Evolutionary conservation across 139 green algal genomes (phyloP), one percentile per base, ranked within the genome.

Genomic region (Volvox reticuliferus): DNA sequence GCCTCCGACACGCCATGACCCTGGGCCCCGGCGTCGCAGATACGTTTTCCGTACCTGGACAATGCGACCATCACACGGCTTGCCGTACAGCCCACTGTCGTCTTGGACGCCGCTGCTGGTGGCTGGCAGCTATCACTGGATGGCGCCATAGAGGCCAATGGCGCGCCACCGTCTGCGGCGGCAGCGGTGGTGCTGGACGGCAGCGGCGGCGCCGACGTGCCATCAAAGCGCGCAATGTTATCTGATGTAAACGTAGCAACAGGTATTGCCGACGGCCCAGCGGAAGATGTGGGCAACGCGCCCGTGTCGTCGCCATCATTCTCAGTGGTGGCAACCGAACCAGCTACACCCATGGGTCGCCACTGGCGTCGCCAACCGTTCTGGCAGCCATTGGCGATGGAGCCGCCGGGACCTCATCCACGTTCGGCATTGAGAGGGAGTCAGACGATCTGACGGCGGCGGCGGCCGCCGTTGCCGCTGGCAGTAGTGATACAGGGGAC

Each of bases 41-140:
- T 93, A 18, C 88, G 91, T 36, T 92, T 92, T 63, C 76, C 90
- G 17, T 93, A 92, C 82, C 88, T 93, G 65, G 91, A 93, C 35
- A 92, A 91, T 67, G 81, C 65, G 63, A 82, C 88, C 88, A 87
- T 91, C 65, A 77, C 77, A 0, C 79, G 79, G 6, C 88, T 91
- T 5, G 88, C 86, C 1, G 20, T 90, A n/a, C 63, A 50, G 82
- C 82, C 44, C 12, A 81, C 2, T 55, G 32, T 30, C 1, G 32
- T 81, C 12, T 30, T 81, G 75, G 32, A 3, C 32, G 32, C 75
- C 32, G 75, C 75, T 33, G 50, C 32, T 35, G 32, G 75, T 20
- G 71, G 71, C 24, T 20, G 26, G 71, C 26, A 75, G 67, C 24
- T 75, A 12, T 28, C 71, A 30, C 9, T 20, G 17, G 28, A 24